phyloP scores from a whole-genome alignment of 352 stramenopile genomes.

The Blastocystis sp. region DNA sequence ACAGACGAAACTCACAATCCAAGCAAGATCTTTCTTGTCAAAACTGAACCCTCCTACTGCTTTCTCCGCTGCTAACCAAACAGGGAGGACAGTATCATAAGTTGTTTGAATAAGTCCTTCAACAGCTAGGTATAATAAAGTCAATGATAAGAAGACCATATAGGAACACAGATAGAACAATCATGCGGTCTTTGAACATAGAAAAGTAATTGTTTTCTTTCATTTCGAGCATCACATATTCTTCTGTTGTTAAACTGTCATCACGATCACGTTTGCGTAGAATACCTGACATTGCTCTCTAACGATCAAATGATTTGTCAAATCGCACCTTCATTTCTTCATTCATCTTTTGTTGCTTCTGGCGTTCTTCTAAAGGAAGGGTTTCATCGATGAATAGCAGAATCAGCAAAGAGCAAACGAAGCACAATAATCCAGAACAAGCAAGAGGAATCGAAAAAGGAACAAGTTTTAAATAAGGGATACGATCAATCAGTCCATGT shows the following conservation, averaged over 20 bases:
- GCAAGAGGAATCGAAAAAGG: slow-evolving; percentile 29
- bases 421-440: neutral
- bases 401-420: slow-evolving; percentile 12
- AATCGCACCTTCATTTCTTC: slow-evolving; percentile 3
- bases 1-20: slow-evolving; percentile 61
- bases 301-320: neutral
- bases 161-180: slow-evolving; percentile 39
- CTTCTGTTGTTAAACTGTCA: slow-evolving; percentile 29
- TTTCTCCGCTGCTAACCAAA: neutral
- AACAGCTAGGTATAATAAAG: slow-evolving; percentile 8
- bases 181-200: slow-evolving; percentile 58
- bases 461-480: slow-evolving; percentile 40
- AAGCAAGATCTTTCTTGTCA: slow-evolving; percentile 56
- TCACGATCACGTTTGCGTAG: slow-evolving; percentile 33
- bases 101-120: slow-evolving; percentile 47
- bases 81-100: slow-evolving; percentile 32
- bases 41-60: slow-evolving; percentile 24
- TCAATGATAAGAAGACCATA: neutral
- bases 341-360: neutral
- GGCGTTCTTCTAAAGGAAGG: slow-evolving; percentile 27
- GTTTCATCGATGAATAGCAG: slow-evolving; percentile 41
- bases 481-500: neutral
- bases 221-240: slow-evolving; percentile 58
- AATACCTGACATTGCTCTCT: slow-evolving; percentile 26
- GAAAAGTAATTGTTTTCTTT: slow-evolving; percentile 59